These are phyloP conservation scores for Thielaviopsis cerberus DNA, from an alignment of 2,329 filamentous ascomycete species.

Conservation along the genomic window DNA sequence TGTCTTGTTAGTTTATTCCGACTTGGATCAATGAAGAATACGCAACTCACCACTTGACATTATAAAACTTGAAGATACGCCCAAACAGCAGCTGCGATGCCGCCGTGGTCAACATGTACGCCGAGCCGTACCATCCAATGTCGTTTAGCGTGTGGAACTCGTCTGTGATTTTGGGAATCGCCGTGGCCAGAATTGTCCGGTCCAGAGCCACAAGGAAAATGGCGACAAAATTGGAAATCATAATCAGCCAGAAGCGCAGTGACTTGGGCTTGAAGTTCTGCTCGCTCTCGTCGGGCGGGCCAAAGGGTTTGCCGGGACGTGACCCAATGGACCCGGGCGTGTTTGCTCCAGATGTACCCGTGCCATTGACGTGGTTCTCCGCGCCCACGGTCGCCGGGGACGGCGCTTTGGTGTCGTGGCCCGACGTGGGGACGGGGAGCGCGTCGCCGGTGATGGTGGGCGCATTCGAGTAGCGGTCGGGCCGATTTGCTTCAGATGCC, in stretches of 20 bases:
- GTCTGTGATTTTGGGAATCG: constrained; percentile 32
- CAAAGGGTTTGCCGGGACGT: background rate
- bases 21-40: background rate
- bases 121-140: constrained; percentile 42
- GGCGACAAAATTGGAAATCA: constrained; percentile 34
- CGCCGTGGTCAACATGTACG: constrained; percentile 40
- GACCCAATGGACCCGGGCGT: background rate
- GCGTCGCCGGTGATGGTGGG: background rate
- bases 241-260: constrained; percentile 35
- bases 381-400: too few relatives aligned
- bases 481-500: too few relatives aligned
- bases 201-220: constrained; percentile 41
- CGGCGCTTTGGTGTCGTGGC: background rate
- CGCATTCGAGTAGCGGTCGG: background rate
- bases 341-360: background rate
- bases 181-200: constrained; percentile 33
- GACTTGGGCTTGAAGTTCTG: constrained; percentile 33
- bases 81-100: constrained; percentile 33
- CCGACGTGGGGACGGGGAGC: background rate
- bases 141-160: constrained; percentile 35
- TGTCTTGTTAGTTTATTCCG: constrained; percentile 3
- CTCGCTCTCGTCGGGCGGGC: constrained; percentile 16
- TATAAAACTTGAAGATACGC: constrained; percentile 31
- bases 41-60: constrained; percentile 24
- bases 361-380: background rate